A percentile compares a stretch with the other conserved stretches of the same genome.
Evolutionary conservation across 805 yeast genomes (phyloP).

Genomic region (Ogataea ramenticola): DNA sequence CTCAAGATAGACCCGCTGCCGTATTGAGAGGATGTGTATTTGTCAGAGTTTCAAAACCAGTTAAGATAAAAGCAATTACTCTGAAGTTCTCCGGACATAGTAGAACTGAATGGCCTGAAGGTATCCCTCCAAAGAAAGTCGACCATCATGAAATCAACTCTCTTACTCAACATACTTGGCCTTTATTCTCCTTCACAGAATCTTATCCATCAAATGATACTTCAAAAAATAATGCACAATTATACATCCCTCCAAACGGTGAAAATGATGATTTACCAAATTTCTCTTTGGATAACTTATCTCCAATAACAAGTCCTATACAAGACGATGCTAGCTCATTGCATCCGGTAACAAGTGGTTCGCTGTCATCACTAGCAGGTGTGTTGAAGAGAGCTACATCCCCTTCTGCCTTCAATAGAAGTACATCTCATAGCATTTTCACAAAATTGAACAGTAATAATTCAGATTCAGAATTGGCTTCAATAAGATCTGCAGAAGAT

Average conservation of each 20-base stretch:
- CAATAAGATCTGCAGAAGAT: conserved; percentile 16
- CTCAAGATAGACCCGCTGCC: conserved; percentile 62
- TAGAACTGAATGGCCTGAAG: conserved; percentile 96
- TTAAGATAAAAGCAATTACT: conserved; percentile 57
- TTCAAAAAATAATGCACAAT: conserved; percentile 41
- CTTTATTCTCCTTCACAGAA: conserved; percentile 52
- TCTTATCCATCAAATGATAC: conserved; percentile 17
- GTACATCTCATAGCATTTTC: conserved; percentile 1
- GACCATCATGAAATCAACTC: conserved; percentile 60
- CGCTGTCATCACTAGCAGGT: conserved; percentile 21
- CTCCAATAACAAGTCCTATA: conserved; percentile 23
- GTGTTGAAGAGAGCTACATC: conserved; percentile 20
- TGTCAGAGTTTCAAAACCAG: conserved; percentile 61
- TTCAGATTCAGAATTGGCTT: conserved; percentile 12
- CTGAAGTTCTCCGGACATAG: conserved; percentile 61
- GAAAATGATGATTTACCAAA: conserved; percentile 26
- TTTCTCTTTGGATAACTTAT: conserved; percentile 27
- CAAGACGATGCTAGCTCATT: background rate
- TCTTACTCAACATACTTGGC: conserved; percentile 82
- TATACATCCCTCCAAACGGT: conserved; percentile 25
- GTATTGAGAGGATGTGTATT: conserved; percentile 75
- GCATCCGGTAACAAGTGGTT: conserved; percentile 10
- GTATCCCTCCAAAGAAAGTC: conserved; percentile 83
- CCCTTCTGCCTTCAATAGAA: conserved; percentile 12
- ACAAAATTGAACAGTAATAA: conserved; percentile 2